Evolutionary conservation across 1,139 yeast genomes (phyloP).

Genomic region (Blastobotrys arbuscula): DNA sequence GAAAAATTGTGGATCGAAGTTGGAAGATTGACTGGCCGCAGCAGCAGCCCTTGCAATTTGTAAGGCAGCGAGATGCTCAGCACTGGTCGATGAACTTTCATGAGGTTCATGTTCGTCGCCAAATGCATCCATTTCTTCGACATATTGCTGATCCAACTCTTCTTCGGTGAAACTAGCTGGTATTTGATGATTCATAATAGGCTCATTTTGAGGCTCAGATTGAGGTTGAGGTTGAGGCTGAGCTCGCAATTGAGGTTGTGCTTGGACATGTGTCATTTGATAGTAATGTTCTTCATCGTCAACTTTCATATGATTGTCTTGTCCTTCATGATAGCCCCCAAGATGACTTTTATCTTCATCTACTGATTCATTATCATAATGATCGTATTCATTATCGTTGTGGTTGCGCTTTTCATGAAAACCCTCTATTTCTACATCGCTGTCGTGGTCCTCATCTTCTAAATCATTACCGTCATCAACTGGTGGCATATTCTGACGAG

Average conservation of each 20-base stretch:
- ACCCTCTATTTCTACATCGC: conserved; percentile 6
- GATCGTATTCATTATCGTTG: conserved; percentile 16
- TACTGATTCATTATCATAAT: conserved; percentile 4
- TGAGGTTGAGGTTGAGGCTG: not conserved
- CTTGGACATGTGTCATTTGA: conserved; percentile 16
- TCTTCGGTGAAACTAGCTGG: conserved; percentile 17
- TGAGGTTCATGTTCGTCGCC: conserved; percentile 11
- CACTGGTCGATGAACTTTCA: not conserved
- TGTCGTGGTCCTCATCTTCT: conserved; percentile 12
- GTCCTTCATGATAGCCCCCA: not conserved
- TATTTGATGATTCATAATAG: not conserved
- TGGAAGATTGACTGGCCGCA: not conserved
- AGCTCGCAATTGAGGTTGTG: not conserved
- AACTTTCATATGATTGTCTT: not conserved
- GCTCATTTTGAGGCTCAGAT: not conserved
- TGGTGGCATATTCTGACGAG: not conserved
- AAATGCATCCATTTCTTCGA: conserved; percentile 20
- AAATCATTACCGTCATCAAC: conserved; percentile 22
- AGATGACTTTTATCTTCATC: not conserved
- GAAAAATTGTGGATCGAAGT: not conserved
- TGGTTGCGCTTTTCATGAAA: conserved; percentile 12
- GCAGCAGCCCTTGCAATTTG: not conserved
- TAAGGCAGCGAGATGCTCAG: not conserved
- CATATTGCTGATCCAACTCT: conserved; percentile 22
- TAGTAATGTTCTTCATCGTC: conserved; percentile 16